Conservation (phyloP, 345 rosid genomes). For the Ceriops tagal region DNA sequence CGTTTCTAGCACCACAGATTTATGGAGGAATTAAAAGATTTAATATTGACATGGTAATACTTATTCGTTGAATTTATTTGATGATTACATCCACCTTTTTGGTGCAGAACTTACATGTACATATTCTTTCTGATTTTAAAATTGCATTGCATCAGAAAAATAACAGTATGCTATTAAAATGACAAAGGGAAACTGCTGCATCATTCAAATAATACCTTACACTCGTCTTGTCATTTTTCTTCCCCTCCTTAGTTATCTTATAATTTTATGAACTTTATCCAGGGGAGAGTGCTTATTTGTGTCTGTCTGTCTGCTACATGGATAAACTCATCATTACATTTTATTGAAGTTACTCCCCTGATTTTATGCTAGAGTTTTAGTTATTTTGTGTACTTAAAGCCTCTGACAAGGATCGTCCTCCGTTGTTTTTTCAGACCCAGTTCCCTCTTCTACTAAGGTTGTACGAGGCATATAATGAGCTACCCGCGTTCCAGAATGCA, state of each 20-base stretch:
- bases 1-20: slow-evolving; percentile 73
- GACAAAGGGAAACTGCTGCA: no score
- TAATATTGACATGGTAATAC: slow-evolving; percentile 67
- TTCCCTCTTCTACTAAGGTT: slow-evolving; percentile 56
- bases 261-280: no score
- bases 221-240: no score
- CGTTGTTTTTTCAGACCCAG: slow-evolving; percentile 36
- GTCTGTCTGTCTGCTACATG: no score
- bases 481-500: slow-evolving; percentile 42
- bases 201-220: no score
- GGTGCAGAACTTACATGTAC: no score
- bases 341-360: not conserved
- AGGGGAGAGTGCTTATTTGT: no score
- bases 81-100: not conserved
- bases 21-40: slow-evolving; percentile 44
- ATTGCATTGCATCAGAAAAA: no score
- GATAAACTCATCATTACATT: not conserved
- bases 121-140: no score
- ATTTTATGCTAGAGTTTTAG: no score
- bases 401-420: not conserved
- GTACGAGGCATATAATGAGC: slow-evolving; percentile 51
- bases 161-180: no score
- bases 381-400: not conserved
- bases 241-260: no score
- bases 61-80: not conserved